Base-by-base conservation (phyloP, 441 rosid species). In the Erodium trifolium region DNA sequence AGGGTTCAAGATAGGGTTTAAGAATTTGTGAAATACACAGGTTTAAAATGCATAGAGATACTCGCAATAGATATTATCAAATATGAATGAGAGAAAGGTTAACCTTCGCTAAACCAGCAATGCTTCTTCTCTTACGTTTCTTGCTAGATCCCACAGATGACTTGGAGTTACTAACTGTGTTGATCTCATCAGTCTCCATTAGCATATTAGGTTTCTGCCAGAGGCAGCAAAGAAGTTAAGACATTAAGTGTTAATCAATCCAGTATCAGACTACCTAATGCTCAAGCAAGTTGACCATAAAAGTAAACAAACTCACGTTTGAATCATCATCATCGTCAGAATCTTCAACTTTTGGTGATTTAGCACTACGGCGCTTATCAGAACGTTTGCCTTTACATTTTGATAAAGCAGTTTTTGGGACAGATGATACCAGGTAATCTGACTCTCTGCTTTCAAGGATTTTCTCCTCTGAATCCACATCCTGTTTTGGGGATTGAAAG, bases 41-140 rank as follows among this genome's bases (percentile, higher is more conserved):
- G 37, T 34, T 34, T 34, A 34, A 34, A 34, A 34, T 34, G 37
- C 27, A 23, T 31, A 31, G 34, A 31, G 34, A 31, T 31, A 31
- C 4, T 31, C 1, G 41, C 41, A 37, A 37, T 37, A 37, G 41
- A 37, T 37, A 37, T 37, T 37, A 37, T 37, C 41, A 47, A 47
- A 47, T 11, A 47, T 11, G 53, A 47, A 47, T 47, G 14, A 47
- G 53, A 47, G 53, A 47, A 37, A 37, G 53, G 53, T 47, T 1
- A 47, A 92, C 99, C 99, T 91, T 95, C 12, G 83, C 83, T 82
- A 88, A 77, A 66, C 93, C 96, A 31, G 92, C 68, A 67, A 83
- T 65, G 79, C 86, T 83, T 82, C 79, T 88, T 79, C 96, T 87
- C 84, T 87, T 92, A 47, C 83, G 84, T 74, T 91, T 92, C 86